Evolutionary conservation across 352 stramenopile genomes (phyloP), one percentile per base, ranked within the genome.

Genomic region (Pythium aristosporum): DNA sequence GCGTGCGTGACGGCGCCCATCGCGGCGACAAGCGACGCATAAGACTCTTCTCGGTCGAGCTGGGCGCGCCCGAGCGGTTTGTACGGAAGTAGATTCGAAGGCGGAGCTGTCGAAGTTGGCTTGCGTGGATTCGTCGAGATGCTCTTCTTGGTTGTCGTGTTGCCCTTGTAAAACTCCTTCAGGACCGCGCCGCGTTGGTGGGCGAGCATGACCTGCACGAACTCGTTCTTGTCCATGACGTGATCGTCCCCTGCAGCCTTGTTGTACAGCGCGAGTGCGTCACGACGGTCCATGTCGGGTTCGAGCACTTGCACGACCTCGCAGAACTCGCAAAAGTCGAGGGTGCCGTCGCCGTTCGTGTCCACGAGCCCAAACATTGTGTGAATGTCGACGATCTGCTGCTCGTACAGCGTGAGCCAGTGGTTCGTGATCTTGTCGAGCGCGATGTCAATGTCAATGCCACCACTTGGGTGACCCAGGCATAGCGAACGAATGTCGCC

Each of bases 221-320:
- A 91, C 56, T 91, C 80, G 23, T 91, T 77, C 57, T 88, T 88
- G 56, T 91, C 85, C 34, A 91, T 88, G n/a, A 91, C 79, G 25
- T 91, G 75, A 57, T 93, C 80, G 16, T 89, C 80, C 6, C 79
- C 79, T 34, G 80, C 80, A 7, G 81, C 80, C 21, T 75, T 71
- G 53, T 87, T 88, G 57, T 91, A 91, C 25, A 91, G 65, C 34
- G 67, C 58, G 20, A 91, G 57, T 3, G 68, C 72, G 25, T 93
- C 80, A 5, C 80, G 80, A 21, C 82, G 77, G 21, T 87, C 77
- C 69, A 93, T 89, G 5, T 69, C 70, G 0, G 84, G 80, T 59
- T 92, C 84, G 1, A 92, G 57, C 30, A 81, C 72, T 13, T 71
- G 69, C 23, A 89, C 84, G 8, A 92, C 60, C 20, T 85, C 77